Conservation (phyloP, 306 rosid species). For the Rosa multiflora region DNA sequence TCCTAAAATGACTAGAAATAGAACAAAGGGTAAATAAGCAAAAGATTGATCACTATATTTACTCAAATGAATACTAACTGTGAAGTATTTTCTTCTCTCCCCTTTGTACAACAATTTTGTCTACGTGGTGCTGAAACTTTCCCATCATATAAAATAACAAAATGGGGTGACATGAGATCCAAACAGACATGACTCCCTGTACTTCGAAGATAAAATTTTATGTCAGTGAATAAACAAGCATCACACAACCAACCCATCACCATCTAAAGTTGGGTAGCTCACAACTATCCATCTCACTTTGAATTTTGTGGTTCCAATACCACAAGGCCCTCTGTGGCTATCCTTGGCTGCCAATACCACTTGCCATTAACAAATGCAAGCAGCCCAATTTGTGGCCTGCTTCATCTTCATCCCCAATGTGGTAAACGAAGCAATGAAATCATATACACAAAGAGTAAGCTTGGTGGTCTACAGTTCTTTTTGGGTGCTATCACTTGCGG, state of each 20-base stretch:
- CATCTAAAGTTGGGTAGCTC: slow-evolving; percentile 35
- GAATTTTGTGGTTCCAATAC: slow-evolving; percentile 29
- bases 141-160: slow-evolving; percentile 21
- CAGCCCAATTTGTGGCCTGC: slow-evolving; percentile 20
- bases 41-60: slow-evolving; percentile 11
- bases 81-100: neutral
- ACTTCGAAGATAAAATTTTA: slow-evolving; percentile 3
- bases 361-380: neutral
- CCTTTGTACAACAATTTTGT: slow-evolving; percentile 9
- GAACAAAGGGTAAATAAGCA: neutral
- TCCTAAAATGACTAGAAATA: neutral
- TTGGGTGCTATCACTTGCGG: slow-evolving; percentile 50
- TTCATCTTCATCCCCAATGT: slow-evolving; percentile 24
- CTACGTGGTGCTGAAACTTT: slow-evolving; percentile 16
- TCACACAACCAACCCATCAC: slow-evolving; percentile 38
- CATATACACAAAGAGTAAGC: slow-evolving; percentile 17
- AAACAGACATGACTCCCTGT: slow-evolving; percentile 18
- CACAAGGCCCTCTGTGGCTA: slow-evolving; percentile 11
- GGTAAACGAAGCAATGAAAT: slow-evolving; percentile 22
- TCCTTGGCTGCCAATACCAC: neutral
- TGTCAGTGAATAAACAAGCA: slow-evolving; percentile 35
- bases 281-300: slow-evolving; percentile 14
- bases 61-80: neutral
- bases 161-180: slow-evolving; percentile 18
- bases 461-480: slow-evolving; percentile 55